Percentiles rank a stretch among this genome's conserved stretches.
Conservation (phyloP, 2,329 filamentous ascomycete species). For the Teratosphaeria zuluensis region DNA sequence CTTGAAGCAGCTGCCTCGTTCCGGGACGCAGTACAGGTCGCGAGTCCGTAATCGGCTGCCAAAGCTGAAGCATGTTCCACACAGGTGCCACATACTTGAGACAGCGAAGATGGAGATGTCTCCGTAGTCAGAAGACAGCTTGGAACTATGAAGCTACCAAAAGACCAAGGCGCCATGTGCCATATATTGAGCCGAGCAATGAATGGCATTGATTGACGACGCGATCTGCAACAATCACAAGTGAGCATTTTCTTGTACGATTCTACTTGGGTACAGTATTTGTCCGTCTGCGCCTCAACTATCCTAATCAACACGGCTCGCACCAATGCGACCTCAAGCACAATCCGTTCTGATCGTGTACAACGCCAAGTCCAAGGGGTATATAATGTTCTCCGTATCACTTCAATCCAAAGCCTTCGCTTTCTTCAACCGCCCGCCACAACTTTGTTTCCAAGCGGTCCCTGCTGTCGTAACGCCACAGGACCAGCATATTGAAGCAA, state of each 20-base stretch:
- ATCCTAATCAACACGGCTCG: background rate
- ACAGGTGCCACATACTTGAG: background rate
- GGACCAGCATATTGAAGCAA: slow-evolving; percentile 76
- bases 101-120: background rate
- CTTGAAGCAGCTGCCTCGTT: background rate
- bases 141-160: background rate
- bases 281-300: background rate
- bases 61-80: background rate
- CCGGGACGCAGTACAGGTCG: background rate
- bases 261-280: background rate
- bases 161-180: background rate
- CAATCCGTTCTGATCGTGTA: background rate
- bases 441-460: slow-evolving; percentile 61
- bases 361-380: background rate
- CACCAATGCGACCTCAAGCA: background rate
- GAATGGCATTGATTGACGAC: background rate
- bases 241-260: background rate
- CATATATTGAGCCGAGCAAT: background rate
- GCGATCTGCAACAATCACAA: background rate
- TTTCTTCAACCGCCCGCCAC: slow-evolving; percentile 80
- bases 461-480: slow-evolving; percentile 62
- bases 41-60: background rate
- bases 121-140: background rate
- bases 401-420: slow-evolving; percentile 86
- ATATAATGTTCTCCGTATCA: slow-evolving; percentile 25